These are phyloP conservation scores for Typha latifolia DNA, from an alignment of 176 grass and related monocot species.

Conservation along the genomic window DNA sequence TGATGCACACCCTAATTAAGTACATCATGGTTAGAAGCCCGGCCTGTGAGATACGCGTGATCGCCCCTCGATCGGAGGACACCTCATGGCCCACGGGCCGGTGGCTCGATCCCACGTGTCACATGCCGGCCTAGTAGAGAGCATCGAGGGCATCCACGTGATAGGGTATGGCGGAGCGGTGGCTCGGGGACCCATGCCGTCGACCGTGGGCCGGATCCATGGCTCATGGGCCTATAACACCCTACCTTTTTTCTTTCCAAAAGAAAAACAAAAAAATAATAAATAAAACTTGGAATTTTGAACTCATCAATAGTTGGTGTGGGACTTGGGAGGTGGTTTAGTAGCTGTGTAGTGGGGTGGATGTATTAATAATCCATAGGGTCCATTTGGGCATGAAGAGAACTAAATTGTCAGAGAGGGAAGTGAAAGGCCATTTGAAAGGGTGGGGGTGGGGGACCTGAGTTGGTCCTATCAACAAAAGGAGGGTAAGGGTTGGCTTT, in stretches of 20 bases:
- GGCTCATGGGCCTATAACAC: not conserved
- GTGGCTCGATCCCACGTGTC: too few species aligned
- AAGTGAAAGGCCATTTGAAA: not conserved
- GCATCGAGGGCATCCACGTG: not conserved
- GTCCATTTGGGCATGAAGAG: not conserved
- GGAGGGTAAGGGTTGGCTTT: not conserved
- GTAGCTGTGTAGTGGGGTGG: conserved; percentile 1
- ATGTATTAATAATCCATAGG: not conserved
- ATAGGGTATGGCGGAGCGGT: not conserved
- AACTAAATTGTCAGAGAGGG: not conserved
- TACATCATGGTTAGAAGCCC: too few species aligned
- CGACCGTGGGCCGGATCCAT: not conserved
- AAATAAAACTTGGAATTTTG: too few species aligned
- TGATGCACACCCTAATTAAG: too few species aligned
- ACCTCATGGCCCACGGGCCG: not conserved
- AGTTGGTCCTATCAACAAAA: not conserved
- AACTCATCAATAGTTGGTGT: not conserved
- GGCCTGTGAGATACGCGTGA: too few species aligned
- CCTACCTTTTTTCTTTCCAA: not conserved
- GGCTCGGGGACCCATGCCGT: not conserved
- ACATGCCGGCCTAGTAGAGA: not conserved
- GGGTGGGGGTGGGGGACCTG: not conserved
- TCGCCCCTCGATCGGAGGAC: not conserved
- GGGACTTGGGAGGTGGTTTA: conserved; percentile 5
- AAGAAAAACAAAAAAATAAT: too few species aligned